phyloP scores from a whole-genome alignment of 768 basidiomycete genomes.

The Hortiboletus campestris region DNA sequence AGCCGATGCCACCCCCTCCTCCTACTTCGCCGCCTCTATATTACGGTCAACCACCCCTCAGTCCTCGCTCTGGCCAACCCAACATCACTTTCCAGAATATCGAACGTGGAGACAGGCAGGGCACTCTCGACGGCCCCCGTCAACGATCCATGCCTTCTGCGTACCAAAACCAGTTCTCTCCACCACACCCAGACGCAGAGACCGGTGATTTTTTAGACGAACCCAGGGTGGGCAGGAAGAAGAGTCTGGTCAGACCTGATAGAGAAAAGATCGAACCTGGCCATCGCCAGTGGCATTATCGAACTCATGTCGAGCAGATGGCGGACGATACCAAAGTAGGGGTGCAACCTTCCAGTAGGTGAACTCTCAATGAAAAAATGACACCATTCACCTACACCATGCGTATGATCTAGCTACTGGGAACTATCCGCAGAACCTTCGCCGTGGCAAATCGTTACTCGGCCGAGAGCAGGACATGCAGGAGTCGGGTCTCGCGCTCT shows the following conservation, averaged over 20 bases:
- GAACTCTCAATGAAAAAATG: neutral
- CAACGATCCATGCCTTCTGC: constrained; percentile 45
- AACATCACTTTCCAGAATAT: constrained; percentile 67
- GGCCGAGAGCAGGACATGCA: constrained; percentile 87
- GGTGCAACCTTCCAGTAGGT: constrained; percentile 81
- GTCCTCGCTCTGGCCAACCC: constrained; percentile 23
- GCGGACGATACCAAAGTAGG: constrained; percentile 70
- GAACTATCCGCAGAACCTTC: constrained; percentile 64
- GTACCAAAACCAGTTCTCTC: constrained; percentile 46
- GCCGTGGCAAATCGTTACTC: constrained; percentile 87
- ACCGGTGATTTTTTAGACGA: constrained; percentile 41
- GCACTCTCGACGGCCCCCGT: constrained; percentile 53
- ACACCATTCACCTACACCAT: constrained; percentile 1
- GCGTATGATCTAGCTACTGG: constrained; percentile 58
- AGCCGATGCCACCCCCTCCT: constrained; percentile 20
- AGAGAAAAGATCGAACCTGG: constrained; percentile 94
- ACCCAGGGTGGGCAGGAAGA: constrained; percentile 71
- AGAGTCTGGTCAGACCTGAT: constrained; percentile 89
- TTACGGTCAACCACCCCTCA: constrained; percentile 19
- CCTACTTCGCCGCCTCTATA: constrained; percentile 14
- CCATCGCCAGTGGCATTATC: constrained; percentile 94
- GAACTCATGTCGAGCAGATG: constrained; percentile 77
- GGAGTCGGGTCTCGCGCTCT: constrained; percentile 89
- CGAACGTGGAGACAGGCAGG: constrained; percentile 69
- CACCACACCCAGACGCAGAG: constrained; percentile 36